Evolutionary conservation across 2,329 filamentous ascomycete species (phyloP).

Genomic region (Pseudopyricularia javanii): DNA sequence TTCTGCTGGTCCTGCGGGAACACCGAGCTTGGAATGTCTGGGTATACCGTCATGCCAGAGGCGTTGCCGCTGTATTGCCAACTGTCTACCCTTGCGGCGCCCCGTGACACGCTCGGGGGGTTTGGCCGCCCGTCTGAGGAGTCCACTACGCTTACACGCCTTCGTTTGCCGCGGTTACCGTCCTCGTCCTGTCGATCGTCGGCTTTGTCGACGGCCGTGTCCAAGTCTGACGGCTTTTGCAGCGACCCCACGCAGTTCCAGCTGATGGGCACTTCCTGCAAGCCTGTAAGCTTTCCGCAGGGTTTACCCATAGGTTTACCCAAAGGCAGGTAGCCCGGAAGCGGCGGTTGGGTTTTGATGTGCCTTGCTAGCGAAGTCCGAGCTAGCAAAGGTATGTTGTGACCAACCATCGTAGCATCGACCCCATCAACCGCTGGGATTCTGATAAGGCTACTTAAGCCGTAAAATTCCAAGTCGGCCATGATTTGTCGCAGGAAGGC

Average conservation of each 20-base stretch:
- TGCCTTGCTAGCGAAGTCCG: constrained; percentile 29
- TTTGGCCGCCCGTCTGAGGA: not conserved
- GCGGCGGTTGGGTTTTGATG: constrained; percentile 23
- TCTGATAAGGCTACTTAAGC: constrained; percentile 15
- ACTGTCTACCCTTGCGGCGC: not conserved
- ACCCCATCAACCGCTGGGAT: constrained; percentile 15
- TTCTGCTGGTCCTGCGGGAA: not conserved
- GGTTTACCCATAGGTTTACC: constrained; percentile 15
- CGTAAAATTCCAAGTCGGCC: constrained; percentile 58
- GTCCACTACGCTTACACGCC: not conserved
- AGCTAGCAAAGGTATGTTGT: constrained; percentile 34
- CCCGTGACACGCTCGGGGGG: not conserved
- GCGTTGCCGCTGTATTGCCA: not conserved
- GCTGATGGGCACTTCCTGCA: not conserved
- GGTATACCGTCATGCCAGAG: not conserved
- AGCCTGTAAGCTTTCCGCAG: not conserved
- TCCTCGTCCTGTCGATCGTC: not conserved
- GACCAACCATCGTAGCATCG: constrained; percentile 12
- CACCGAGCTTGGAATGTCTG: not conserved
- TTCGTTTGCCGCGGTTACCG: not conserved
- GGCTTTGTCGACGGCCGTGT: not conserved
- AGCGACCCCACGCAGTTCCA: not conserved
- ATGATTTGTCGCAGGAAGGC: constrained; percentile 78
- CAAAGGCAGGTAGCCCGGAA: constrained; percentile 32
- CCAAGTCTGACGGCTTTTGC: not conserved